phyloP scores from a whole-genome alignment of 1,284 basidiomycete species.

The Lentinus polychrous region DNA sequence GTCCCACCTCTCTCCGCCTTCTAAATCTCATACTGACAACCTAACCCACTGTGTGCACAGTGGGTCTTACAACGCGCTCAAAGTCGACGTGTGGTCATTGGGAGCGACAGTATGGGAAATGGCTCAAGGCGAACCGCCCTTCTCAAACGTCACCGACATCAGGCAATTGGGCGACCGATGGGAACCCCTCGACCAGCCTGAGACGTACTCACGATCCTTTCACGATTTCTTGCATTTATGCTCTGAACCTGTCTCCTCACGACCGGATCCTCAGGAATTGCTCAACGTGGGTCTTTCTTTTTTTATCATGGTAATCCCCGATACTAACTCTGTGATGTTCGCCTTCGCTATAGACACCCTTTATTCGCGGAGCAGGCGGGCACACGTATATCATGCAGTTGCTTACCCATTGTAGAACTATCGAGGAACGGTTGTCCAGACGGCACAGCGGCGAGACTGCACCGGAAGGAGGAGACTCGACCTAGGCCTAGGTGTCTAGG shows the following conservation, averaged over 20 bases:
- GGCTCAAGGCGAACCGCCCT: slow-evolving; percentile 67
- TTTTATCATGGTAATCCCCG: not conserved
- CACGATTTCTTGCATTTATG: slow-evolving; percentile 68
- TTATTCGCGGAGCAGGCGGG: slow-evolving; percentile 62
- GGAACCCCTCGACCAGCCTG: slow-evolving; percentile 53
- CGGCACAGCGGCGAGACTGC: slow-evolving; percentile 29
- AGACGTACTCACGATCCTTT: slow-evolving; percentile 59
- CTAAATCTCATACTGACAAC: not conserved
- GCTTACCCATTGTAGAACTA: slow-evolving; percentile 57
- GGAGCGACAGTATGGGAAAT: slow-evolving; percentile 81
- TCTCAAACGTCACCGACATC: slow-evolving; percentile 45
- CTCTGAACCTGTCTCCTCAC: slow-evolving; percentile 47
- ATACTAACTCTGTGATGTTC: slow-evolving; percentile 1
- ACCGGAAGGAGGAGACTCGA: too few relatives aligned
- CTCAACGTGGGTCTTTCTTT: slow-evolving; percentile 43
- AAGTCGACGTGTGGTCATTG: slow-evolving; percentile 74
- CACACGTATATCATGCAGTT: slow-evolving; percentile 58
- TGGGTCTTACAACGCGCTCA: slow-evolving; percentile 63
- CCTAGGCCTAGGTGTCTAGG: too few relatives aligned
- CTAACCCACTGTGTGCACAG: slow-evolving; percentile 23
- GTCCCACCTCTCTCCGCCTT: slow-evolving; percentile 16
- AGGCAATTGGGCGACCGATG: slow-evolving; percentile 48
- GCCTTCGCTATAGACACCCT: slow-evolving; percentile 38
- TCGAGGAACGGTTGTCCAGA: slow-evolving; percentile 49
- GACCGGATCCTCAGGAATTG: slow-evolving; percentile 54